Evolutionary conservation across 73 alveolate species (phyloP).

Genomic region (Halteria grandinella): DNA sequence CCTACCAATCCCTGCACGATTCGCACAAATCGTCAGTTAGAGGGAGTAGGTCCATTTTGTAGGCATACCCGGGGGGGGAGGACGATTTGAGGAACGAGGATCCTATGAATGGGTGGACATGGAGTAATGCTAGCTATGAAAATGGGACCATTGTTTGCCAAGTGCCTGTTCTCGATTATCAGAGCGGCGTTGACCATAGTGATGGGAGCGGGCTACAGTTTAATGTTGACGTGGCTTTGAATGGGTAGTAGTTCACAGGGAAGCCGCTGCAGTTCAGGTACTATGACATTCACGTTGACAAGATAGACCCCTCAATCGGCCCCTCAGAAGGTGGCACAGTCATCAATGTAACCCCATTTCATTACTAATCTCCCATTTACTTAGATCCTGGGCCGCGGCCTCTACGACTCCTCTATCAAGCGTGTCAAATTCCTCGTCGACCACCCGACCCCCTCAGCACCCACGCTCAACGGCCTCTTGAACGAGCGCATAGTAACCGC

Average conservation of each 20-base stretch:
- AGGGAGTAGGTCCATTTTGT: conserved; percentile 69
- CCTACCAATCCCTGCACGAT: conserved; percentile 59
- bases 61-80: too few species aligned
- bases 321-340: conserved; percentile 95
- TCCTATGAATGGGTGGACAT: too few species aligned
- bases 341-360: conserved; percentile 44
- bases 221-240: conserved; percentile 96
- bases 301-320: conserved; percentile 86
- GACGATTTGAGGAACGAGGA: too few species aligned
- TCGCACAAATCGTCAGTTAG: conserved; percentile 65
- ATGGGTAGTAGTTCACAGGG: conserved; percentile 98
- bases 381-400: conserved; percentile 89
- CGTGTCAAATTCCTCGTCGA: conserved; percentile 91
- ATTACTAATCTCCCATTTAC: neutral
- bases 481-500: conserved; percentile 88
- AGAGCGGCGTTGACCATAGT: conserved; percentile 66
- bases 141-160: conserved; percentile 91
- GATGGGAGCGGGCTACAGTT: conserved; percentile 78
- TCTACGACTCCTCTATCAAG: conserved; percentile 95
- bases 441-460: too few species aligned
- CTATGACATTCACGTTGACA: conserved; percentile 59
- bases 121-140: conserved; percentile 90
- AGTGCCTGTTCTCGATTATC: conserved; percentile 90
- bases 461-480: conserved; percentile 82
- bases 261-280: conserved; percentile 82